A percentile compares a stretch with the other conserved stretches of the same genome.
Evolutionary conservation across 306 rosid species (phyloP).

Genomic region (Comarum palustre): DNA sequence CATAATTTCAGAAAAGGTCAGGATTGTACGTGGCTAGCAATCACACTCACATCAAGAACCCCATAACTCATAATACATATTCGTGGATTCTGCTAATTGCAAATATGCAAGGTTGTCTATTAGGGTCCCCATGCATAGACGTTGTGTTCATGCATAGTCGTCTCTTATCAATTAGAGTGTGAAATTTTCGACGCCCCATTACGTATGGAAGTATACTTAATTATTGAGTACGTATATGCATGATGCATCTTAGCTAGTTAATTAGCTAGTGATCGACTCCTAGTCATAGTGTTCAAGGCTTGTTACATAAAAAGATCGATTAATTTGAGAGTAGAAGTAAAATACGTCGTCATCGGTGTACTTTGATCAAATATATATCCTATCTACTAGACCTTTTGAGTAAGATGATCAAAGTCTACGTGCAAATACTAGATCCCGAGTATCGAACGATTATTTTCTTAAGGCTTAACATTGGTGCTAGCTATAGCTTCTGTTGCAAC

Average conservation of each 20-base stretch:
- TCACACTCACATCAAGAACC: conserved; percentile 9
- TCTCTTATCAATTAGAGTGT: background rate
- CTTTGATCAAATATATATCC: background rate
- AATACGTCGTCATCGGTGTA: background rate
- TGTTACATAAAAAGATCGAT: too few relatives aligned
- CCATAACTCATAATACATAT: background rate
- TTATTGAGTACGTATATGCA: background rate
- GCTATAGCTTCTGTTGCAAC: background rate
- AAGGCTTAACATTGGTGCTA: background rate
- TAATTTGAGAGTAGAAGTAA: background rate
- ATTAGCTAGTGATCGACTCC: background rate
- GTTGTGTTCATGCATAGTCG: background rate
- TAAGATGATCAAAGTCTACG: background rate
- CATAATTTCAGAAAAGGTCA: background rate
- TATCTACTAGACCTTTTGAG: background rate
- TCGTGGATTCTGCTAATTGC: background rate
- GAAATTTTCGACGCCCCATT: background rate
- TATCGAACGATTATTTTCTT: too few relatives aligned
- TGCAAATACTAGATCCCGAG: background rate
- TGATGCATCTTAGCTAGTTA: background rate
- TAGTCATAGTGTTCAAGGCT: background rate
- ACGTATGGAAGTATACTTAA: background rate
- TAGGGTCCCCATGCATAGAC: too few relatives aligned
- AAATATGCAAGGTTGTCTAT: background rate
- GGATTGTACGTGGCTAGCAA: background rate